Evolutionary conservation across 805 yeast species (phyloP).

Genomic region (Metschnikowia noctiluminum): DNA sequence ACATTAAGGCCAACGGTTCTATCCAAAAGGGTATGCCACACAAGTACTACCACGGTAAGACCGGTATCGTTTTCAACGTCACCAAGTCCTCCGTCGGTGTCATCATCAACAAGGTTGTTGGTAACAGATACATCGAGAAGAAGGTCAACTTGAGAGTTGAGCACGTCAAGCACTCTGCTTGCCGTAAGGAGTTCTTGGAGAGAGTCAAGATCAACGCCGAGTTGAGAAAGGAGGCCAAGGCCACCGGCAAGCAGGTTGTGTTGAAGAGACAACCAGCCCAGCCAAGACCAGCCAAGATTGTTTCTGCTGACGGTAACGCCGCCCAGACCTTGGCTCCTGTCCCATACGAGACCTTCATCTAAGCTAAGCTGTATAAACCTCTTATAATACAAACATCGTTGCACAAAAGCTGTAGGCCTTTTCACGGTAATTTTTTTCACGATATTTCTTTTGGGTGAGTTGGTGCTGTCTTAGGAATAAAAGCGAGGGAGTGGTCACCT

Average conservation of each 20-base stretch:
- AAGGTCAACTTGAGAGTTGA: constrained; percentile 98
- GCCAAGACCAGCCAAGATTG: constrained; percentile 92
- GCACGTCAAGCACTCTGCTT: constrained; percentile 99
- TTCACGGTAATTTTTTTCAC: too few relatives aligned
- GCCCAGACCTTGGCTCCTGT: constrained; percentile 99
- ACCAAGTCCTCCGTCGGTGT: constrained; percentile 99
- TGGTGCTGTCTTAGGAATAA: too few relatives aligned
- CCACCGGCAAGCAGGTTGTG: constrained; percentile 82
- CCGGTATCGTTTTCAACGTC: constrained; percentile 98
- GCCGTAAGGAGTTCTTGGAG: constrained; percentile 98
- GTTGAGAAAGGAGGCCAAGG: constrained; percentile 90
- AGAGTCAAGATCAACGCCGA: constrained; percentile 98
- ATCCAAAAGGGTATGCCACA: constrained; percentile 99
- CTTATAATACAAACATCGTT: constrained; percentile 8
- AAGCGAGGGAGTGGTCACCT: too few relatives aligned
- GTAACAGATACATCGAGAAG: constrained; percentile 98
- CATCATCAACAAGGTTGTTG: constrained; percentile 96
- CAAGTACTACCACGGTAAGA: constrained; percentile 99
- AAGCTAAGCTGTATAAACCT: constrained; percentile 52
- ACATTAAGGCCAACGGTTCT: constrained; percentile 98
- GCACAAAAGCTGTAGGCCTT: neutral
- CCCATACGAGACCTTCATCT: constrained; percentile 99
- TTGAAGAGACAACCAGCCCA: constrained; percentile 98
- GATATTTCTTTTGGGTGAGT: too few relatives aligned
- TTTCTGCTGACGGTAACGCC: constrained; percentile 74